Evolutionary conservation across 805 yeast species (phyloP), one percentile per base, ranked within the genome.

Genomic region (Candida namnaoensis): DNA sequence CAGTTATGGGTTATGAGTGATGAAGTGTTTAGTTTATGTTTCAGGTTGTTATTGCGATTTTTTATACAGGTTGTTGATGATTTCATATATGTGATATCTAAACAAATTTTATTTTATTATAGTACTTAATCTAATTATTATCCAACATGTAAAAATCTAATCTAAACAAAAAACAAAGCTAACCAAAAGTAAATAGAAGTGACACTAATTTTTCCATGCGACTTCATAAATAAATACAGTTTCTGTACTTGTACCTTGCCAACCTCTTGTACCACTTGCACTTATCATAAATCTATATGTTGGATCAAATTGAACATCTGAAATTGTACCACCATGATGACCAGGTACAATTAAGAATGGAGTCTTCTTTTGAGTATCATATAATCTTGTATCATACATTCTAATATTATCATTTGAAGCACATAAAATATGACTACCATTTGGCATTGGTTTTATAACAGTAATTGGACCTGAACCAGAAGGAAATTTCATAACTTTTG

Each of bases 291-390:
- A 93, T 46, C 93, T 65, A 34, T 95, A 87, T 2, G 93, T 82
- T 28, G 91, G 91, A 60, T 91, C 98, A 23, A 90, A 81, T 41
- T 76, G 69, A 47, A 93, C 65, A 40, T 79, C 78, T 38, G 95
- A 83, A 32, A 93, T 66, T 3, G 78, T 76, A 26, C 97, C 96
- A 38, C 99, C 98, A 55, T 87, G 96, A 60, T 93, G 98, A 1
- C 99, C 98, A 0, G 99, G 96, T 10, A 93, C 74, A 51, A 95
- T 90, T 58, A 82, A 71, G 56, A 91, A 93, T 14, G 97, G 97
- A 1, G 61, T 54, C 13, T 57, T 58, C 40, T 56, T 70, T 41
- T 46, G 61, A 15, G 55, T 47, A 30, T 59, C 61, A 33, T 71
- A 60, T 40, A 73, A 53, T 48, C 71, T 62, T 44, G 88, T 68